Evolutionary conservation across 1,284 basidiomycete genomes (phyloP), one percentile per base, ranked within the genome.

Genomic region (Heterobasidion annosum): DNA sequence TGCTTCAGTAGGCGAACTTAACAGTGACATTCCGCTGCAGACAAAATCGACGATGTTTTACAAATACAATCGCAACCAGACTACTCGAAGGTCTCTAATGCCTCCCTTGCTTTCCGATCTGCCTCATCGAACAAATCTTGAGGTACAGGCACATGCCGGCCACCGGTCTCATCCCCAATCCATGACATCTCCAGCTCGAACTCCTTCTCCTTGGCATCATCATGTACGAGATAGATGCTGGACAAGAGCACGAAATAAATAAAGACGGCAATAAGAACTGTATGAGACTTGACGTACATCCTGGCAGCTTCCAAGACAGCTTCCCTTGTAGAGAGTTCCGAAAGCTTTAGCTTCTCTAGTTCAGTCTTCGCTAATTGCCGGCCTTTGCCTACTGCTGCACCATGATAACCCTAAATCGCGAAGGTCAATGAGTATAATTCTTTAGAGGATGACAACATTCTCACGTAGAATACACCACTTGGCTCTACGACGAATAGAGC

Each of bases 121-220:
- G 96, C 97, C 66, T 95, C 93, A 32, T 84, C 78, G 51, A 87
- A 76, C 57, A 98, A 73, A 46, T 93, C 93, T 56, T 81, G 82
- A 34, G 96, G 96, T 53, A 99, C 92, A 12, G 83, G 78, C 34
- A 81, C 74, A 69, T 98, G 94, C 53, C 86, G 72, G 49, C 83
- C 84, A 33, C 87, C 84, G 19, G 90, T 91, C 72, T 97, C 93
- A 33, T 85, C 79, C 34, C 93, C 85, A 57, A 98, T 84, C 97
- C 97, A 99, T 42, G 94, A 92, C 78, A 99, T 82, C 70, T 99
- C 97, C 25, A 99, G 81, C 69, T 99, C 97, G 63, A 99, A 99
- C 53, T 94, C 90, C 68, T 97, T 97, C 73, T 99, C 96, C 70
- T 98, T 98, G 56, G 91, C 78, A 63, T 99, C 97, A 61, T 99